Base-by-base conservation (phyloP, 768 basidiomycete genomes). In the Amanita brunnescens region DNA sequence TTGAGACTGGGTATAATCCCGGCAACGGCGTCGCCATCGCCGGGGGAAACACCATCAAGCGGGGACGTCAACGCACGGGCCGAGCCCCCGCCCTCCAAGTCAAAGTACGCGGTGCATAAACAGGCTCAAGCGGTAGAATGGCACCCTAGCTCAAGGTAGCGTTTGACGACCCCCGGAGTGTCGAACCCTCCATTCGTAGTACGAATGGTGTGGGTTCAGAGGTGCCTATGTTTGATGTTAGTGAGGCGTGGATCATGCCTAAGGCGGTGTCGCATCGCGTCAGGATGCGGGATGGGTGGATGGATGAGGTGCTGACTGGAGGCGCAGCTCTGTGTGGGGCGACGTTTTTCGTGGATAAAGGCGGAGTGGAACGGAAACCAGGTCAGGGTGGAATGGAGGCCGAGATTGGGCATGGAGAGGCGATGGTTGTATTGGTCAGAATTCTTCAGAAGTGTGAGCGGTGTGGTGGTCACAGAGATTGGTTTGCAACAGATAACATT, bases 231-330 rank as follows among this genome's bases (percentile, higher is more conserved):
- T 58, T 83, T 55, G 83, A 85, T 52, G 79, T 85, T 2, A 82
- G 83, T 5, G 84, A 87, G 62, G 81, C 81, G 52, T 84, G 84
- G 52, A 79, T 88, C 26, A 76, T 86, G 54, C 85, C 85, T 34
- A 68, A 85, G 20, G 79, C 83, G 0, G 74, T 91, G 29, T 81
- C 83, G 6, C 89, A 91, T 67, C 81, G 89, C 10, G 60, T 91
- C 54, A 71, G 84, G 46, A 75, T 87, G 49, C 73, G 86, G 32
- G 76, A 80, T 61, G 80, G 85, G 1, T 83, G 84, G 1, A 70
- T 79, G 53, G 84, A 87, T 53, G 85, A 90, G 61, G 65, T 87
- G 3, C 63, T 90, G 51, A 78, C 78, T 9, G 79, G 85, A 55
- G 42, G n/a, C n/a, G n/a, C n/a, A n/a, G n/a, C n/a, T n/a, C 38